Evolutionary conservation across 495 filamentous ascomycete genomes (phyloP), one percentile per base, ranked within the genome.

Genomic region (Tuber melanosporum): DNA sequence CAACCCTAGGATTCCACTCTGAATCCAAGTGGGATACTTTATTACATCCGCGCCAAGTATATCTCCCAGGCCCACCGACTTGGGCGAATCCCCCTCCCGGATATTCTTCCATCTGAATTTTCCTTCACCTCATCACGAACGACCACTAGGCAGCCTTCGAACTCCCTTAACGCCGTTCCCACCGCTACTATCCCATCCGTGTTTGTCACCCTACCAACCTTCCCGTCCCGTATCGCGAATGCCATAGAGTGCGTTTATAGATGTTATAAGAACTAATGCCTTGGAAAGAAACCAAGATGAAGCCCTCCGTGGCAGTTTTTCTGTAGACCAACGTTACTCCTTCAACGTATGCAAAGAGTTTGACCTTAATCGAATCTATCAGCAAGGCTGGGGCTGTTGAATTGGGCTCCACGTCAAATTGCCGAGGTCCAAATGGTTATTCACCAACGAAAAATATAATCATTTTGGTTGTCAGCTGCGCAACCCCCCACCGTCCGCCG

Each of bases 81-180:
- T 85, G 74, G 83, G 84, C 32, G 82, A 83, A 2, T 84, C 83
- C 49, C 83, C 73, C n/a, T 77, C 76, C 32, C 78, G 83, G 3
- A 75, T 80, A 8, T 79, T 32, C 32, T 79, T 41, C 85, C 80
- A 70, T 81, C 82, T 0, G 82, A 75, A 42, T 83, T 74, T 57
- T 85, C 79, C 71, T 85, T 86, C 9, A 79, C 81, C 72, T 86
- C 85, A 75, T 86, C 84, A 74, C 85, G 82, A 36, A 83, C 79
- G 3, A 85, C 82, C 5, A 85, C 41, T 39, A 84, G 22, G n/a
- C 85, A 84, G 14, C 44, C 70, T 15, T 80, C 79, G 74, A 84
- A 85, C 32, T 74, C 76, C 19, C 84, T 82, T 42, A 85, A 62
- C 14, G 73, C 76, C 5, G 80, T 79, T 17, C 84, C 83, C 15